Percentiles rank a stretch among this genome's conserved stretches.
Conservation (phyloP, 257 asterid genomes). For the Lycium barbarum region DNA sequence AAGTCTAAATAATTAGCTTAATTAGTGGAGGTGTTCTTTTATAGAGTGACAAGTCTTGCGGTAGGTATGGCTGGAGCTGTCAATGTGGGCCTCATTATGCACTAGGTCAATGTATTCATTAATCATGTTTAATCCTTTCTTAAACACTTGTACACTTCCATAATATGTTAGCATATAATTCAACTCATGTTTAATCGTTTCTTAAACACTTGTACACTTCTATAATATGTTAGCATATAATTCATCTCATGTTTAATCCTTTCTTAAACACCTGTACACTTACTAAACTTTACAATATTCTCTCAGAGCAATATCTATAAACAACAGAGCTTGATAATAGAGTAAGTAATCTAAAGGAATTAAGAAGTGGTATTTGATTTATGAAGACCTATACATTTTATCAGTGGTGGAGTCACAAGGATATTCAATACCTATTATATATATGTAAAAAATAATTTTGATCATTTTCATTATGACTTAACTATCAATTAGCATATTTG, state of each 20-base stretch:
- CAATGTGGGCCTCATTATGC: background rate
- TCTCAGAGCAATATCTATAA: background rate
- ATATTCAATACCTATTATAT: too few species aligned
- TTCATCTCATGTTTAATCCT: background rate
- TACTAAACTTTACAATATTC: background rate
- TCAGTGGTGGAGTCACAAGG: background rate
- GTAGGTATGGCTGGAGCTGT: conserved; percentile 2
- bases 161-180: background rate
- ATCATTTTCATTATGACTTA: too few species aligned
- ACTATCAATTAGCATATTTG: too few species aligned
- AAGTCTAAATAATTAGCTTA: background rate
- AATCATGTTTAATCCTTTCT: background rate
- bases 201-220: background rate
- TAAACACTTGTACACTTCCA: background rate
- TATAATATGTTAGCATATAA: background rate
- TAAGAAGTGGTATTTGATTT: background rate
- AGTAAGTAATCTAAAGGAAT: conserved; percentile 16
- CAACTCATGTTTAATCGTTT: background rate
- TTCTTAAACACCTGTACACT: background rate
- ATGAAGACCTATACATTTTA: background rate
- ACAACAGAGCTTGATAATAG: background rate
- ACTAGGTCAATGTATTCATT: conserved; percentile 14
- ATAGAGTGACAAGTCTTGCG: background rate
- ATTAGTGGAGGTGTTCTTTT: background rate
- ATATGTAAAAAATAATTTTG: too few species aligned